Conservation (phyloP, 345 rosid species). For the Eucalyptus victrix region DNA sequence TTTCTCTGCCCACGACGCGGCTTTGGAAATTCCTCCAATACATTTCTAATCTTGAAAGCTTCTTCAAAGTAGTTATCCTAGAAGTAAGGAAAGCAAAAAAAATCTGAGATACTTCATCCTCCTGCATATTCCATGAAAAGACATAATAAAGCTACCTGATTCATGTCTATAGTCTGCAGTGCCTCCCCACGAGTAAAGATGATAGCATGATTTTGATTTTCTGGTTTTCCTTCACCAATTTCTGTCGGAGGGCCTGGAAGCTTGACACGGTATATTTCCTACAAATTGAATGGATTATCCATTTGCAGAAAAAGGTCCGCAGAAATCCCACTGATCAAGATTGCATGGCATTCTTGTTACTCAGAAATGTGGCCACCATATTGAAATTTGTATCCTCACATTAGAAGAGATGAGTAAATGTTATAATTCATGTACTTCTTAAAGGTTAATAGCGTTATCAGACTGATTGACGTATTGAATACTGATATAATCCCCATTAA, state of each 20-base stretch:
- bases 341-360: neutral
- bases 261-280: constrained; percentile 97
- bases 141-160: constrained; percentile 43
- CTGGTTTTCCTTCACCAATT: constrained; percentile 99
- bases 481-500: neutral
- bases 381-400: neutral
- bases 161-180: constrained; percentile 97
- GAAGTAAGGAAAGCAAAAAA: neutral
- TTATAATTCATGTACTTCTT: neutral
- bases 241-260: constrained; percentile 92
- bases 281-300: neutral
- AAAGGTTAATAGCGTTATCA: neutral
- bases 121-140: neutral
- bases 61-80: constrained; percentile 99
- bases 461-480: neutral
- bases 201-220: constrained; percentile 98
- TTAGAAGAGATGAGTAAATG: neutral
- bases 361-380: neutral
- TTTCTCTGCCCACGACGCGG: constrained; percentile 32
- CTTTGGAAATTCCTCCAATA: constrained; percentile 62
- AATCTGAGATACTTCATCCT: neutral
- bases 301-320: neutral
- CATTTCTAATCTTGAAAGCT: constrained; percentile 96
- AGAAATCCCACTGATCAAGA: neutral
- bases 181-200: constrained; percentile 99